Evolutionary conservation across 106 monocot genomes (phyloP).

Genomic region (Ottelia alismoides): DNA sequence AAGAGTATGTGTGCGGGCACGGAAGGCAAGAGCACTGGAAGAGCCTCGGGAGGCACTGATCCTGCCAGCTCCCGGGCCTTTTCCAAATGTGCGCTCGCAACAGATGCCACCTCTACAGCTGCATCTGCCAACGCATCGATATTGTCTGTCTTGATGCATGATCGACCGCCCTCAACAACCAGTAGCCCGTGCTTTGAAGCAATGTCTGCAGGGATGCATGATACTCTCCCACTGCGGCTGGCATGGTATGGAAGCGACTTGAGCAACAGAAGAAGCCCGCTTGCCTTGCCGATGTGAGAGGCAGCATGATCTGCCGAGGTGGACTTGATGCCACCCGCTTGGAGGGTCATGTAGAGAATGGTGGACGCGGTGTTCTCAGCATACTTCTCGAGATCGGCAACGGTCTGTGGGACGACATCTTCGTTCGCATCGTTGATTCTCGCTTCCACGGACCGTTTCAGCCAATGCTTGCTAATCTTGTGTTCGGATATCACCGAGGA

Average conservation of each 20-base stretch:
- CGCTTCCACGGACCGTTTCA: slow-evolving; percentile 72
- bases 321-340: slow-evolving; percentile 67
- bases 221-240: slow-evolving; percentile 33
- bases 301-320: slow-evolving; percentile 86
- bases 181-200: slow-evolving; percentile 58
- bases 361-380: slow-evolving; percentile 74
- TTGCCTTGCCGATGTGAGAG: slow-evolving; percentile 89
- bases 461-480: slow-evolving; percentile 79
- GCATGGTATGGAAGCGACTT: slow-evolving; percentile 79
- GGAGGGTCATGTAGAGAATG: slow-evolving; percentile 71
- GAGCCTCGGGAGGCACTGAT: slow-evolving; percentile 42
- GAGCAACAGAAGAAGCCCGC: slow-evolving; percentile 66
- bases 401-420: slow-evolving; percentile 31
- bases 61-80: slow-evolving; percentile 49
- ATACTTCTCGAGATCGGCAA: slow-evolving; percentile 61
- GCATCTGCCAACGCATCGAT: slow-evolving; percentile 49
- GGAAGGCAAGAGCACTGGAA: slow-evolving; percentile 60
- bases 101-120: slow-evolving; percentile 64
- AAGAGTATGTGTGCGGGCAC: slow-evolving; percentile 67
- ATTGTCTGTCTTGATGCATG: slow-evolving; percentile 44
- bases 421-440: slow-evolving; percentile 64
- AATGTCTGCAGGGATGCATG: slow-evolving; percentile 59
- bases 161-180: slow-evolving; percentile 13
- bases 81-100: slow-evolving; percentile 43
- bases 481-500: slow-evolving; percentile 53